These are phyloP conservation scores for Recurvomyces mirabilis DNA, from an alignment of 495 filamentous ascomycete species.

Conservation along the genomic window DNA sequence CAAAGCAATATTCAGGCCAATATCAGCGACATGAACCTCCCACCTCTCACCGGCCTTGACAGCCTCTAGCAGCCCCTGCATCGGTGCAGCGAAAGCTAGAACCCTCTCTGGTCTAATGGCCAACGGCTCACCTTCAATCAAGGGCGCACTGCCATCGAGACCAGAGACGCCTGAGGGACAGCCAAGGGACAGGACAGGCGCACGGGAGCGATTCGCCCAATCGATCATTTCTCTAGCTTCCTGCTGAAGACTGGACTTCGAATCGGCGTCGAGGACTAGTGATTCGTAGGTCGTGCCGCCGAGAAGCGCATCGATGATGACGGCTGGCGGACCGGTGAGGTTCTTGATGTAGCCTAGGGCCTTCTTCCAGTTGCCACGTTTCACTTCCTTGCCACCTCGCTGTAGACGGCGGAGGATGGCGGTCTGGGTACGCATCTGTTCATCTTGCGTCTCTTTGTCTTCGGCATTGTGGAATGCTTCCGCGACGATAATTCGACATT, in stretches of 20 bases:
- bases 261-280: conserved; percentile 34
- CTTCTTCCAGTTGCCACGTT: conserved; percentile 28
- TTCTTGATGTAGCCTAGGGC: conserved; percentile 37
- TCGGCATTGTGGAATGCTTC: conserved; percentile 13
- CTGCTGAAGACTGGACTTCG: neutral
- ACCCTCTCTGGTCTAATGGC: conserved; percentile 66
- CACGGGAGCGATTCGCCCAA: conserved; percentile 75
- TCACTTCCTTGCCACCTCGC: conserved; percentile 59
- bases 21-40: conserved; percentile 72
- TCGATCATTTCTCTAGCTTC: conserved; percentile 73
- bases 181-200: conserved; percentile 69
- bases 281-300: conserved; percentile 76
- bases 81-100: conserved; percentile 72
- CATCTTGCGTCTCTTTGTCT: conserved; percentile 8
- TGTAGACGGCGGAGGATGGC: conserved; percentile 66
- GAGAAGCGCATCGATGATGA: conserved; percentile 82
- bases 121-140: conserved; percentile 57
- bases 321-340: conserved; percentile 52
- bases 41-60: conserved; percentile 53
- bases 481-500: conserved; percentile 62
- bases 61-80: conserved; percentile 66
- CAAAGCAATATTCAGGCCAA: conserved; percentile 78
- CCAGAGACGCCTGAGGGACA: conserved; percentile 80
- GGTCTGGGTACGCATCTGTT: conserved; percentile 35
- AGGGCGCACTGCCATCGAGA: conserved; percentile 49